Base-by-base conservation (phyloP, 2,329 filamentous ascomycete genomes). In the Phialophora tarda region DNA sequence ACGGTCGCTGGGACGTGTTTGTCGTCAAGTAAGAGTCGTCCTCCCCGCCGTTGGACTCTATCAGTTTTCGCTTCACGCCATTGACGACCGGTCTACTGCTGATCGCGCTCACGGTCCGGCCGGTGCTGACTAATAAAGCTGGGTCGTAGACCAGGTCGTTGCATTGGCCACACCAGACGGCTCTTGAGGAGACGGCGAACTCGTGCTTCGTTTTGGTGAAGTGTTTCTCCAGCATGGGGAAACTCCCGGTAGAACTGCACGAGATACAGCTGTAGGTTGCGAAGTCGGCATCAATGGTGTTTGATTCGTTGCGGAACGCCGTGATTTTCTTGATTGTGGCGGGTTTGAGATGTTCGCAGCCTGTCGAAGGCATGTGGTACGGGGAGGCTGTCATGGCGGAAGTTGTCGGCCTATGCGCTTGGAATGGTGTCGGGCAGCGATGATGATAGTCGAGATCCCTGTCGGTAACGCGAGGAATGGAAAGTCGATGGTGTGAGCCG, bases 1-100 rank as follows among this genome's bases (percentile, higher is more conserved):
- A 97, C 12, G 92, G 91, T 6, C 91, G 89, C 64, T 88, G 69
- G 4, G 71, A 64, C 8, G 71, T 72, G 55, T 73, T 73, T 26
- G 70, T 53, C 10, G 67, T 66, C 47, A 73, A 44, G 34, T 70
- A 71, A 4, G 71, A 69, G 41, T 92, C 88, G 69, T 94, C 91
- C 66, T 93, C 90, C 21, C 59, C 59, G 17, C 72, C 71, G 24
- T 58, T 69, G 64, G 75, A 75, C 50, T 78, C 75, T 58, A 72
- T 75, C 41, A 76, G 74, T 54, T 77, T 77, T 11, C 77, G 76
- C 70, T 80, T 81, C 62, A 73, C 75, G 26, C 71, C 54, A 17
- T 66, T 66, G 44, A 66, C 64, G 17, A 41, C 38, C 24, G 32
- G 55, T 28, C 14, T 55, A 26, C 51, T 62, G 34, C 50, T 62